phyloP scores from a whole-genome alignment of 192 early-diverging fungal species.

The Linnemannia hyalina region DNA sequence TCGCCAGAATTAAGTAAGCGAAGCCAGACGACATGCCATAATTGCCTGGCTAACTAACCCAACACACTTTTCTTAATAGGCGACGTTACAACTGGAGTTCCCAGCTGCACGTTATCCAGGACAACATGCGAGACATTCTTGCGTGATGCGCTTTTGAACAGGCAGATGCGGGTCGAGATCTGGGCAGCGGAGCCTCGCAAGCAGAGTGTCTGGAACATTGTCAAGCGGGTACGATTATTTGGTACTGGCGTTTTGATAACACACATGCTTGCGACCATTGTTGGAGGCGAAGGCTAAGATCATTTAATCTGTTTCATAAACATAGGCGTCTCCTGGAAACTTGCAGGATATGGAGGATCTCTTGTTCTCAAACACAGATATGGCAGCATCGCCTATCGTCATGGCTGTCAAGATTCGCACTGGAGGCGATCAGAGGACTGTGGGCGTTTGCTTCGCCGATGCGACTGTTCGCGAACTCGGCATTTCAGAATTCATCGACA shows the following conservation, averaged over 20 bases:
- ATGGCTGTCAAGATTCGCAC: slow-evolving; percentile 75
- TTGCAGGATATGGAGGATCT: slow-evolving; percentile 92
- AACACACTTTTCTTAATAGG: slow-evolving; percentile 25
- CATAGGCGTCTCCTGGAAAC: slow-evolving; percentile 96
- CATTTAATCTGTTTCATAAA: neutral
- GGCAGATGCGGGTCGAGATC: slow-evolving; percentile 87
- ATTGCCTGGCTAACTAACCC: neutral
- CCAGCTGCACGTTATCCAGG: slow-evolving; percentile 85
- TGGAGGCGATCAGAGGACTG: slow-evolving; percentile 74
- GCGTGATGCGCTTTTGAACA: slow-evolving; percentile 81
- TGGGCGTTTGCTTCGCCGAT: slow-evolving; percentile 94
- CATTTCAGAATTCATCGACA: slow-evolving; percentile 93
- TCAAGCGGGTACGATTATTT: slow-evolving; percentile 38
- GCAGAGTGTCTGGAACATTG: slow-evolving; percentile 65
- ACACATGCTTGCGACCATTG: neutral
- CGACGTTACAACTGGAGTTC: slow-evolving; percentile 68
- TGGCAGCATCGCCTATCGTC: slow-evolving; percentile 84
- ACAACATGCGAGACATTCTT: slow-evolving; percentile 83
- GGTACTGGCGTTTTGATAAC: neutral
- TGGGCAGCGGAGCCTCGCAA: slow-evolving; percentile 70
- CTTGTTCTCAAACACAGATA: slow-evolving; percentile 81
- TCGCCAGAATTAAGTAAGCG: neutral
- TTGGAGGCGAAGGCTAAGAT: neutral
- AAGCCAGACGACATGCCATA: neutral
- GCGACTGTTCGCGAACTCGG: slow-evolving; percentile 84